Evolutionary conservation across 2,329 filamentous ascomycete genomes (phyloP).

Genomic region (Trichoderma hamatum): DNA sequence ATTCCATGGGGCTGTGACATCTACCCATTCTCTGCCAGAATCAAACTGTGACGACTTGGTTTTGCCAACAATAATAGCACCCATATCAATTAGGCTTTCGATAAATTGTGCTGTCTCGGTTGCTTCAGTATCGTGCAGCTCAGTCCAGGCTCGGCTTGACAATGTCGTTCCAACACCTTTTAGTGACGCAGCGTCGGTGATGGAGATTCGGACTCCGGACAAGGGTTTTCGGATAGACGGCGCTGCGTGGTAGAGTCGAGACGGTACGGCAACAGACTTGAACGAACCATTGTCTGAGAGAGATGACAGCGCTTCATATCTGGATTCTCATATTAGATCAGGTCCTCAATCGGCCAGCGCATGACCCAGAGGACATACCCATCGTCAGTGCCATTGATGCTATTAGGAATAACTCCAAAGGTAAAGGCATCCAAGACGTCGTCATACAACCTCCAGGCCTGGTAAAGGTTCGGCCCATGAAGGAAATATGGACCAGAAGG

Average conservation of each 20-base stretch:
- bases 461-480: constrained; percentile 46
- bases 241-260: constrained; percentile 40
- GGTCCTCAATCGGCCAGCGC: too few species aligned
- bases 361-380: constrained; percentile 30
- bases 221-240: constrained; percentile 40
- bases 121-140: constrained; percentile 51
- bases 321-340: constrained; percentile 22
- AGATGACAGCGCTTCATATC: constrained; percentile 39
- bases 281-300: constrained; percentile 35
- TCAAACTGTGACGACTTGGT: constrained; percentile 55
- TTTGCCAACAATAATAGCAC: constrained; percentile 59
- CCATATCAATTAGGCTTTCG: constrained; percentile 60
- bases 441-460: constrained; percentile 47
- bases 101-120: constrained; percentile 53
- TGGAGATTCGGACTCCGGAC: constrained; percentile 42
- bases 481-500: constrained; percentile 48
- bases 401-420: constrained; percentile 44
- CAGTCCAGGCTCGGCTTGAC: constrained; percentile 62
- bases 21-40: constrained; percentile 47
- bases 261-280: constrained; percentile 44
- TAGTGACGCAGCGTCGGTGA: constrained; percentile 42
- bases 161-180: constrained; percentile 58
- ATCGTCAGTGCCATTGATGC: constrained; percentile 32
- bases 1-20: constrained; percentile 47
- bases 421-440: constrained; percentile 43